Evolutionary conservation across 257 asterid species (phyloP).

Genomic region (Fraxinus excelsior): DNA sequence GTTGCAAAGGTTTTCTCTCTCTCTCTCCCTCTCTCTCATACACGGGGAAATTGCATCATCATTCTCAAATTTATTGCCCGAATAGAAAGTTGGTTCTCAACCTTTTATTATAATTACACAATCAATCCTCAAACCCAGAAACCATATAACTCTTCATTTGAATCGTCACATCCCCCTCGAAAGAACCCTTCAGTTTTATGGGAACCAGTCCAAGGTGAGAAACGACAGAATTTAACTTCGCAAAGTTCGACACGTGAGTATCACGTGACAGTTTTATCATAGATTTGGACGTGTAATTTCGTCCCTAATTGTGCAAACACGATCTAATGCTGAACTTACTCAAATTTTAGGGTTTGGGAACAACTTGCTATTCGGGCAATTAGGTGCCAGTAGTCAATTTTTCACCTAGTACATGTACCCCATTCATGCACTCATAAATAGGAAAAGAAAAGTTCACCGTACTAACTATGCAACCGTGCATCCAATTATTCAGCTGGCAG

Average conservation of each 20-base stretch:
- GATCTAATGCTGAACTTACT: neutral
- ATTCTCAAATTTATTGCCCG: neutral
- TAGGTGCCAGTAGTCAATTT: neutral
- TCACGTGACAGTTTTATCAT: neutral
- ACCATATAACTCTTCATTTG: neutral
- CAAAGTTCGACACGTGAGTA: neutral
- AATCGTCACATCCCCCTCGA: neutral
- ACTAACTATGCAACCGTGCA: constrained; percentile 1
- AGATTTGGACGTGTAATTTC: neutral
- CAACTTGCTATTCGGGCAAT: neutral
- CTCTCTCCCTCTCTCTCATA: neutral
- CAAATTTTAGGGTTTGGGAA: neutral
- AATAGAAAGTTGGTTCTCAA: neutral
- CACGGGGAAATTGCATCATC: neutral
- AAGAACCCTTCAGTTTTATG: neutral
- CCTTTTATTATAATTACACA: neutral
- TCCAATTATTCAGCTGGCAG: constrained; percentile 33
- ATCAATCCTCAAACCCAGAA: neutral
- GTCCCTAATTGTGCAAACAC: neutral
- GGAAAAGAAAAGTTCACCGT: neutral
- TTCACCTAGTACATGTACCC: neutral
- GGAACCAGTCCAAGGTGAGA: neutral
- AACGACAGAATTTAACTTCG: no score
- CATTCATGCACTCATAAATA: neutral
- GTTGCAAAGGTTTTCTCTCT: constrained; percentile 69